Percentiles rank a stretch among this genome's conserved stretches.
These are phyloP conservation scores for Solanum hybrid DNA, from an alignment of 305 asterid genomes.

Conservation along the genomic window DNA sequence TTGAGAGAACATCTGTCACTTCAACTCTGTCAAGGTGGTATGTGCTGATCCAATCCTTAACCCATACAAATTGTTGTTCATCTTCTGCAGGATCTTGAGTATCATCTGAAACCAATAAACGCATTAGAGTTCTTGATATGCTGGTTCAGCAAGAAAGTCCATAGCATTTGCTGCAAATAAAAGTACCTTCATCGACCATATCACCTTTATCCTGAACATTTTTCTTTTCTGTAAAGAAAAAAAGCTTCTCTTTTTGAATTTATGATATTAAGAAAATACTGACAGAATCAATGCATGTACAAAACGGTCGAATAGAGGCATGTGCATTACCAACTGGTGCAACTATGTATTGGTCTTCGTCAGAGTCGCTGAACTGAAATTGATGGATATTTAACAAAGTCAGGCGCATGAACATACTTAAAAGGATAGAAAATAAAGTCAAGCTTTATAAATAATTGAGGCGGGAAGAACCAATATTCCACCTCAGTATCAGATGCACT, in stretches of 20 bases:
- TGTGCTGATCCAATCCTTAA: conserved; percentile 76
- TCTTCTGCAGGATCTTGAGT: conserved; percentile 87
- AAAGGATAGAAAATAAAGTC: conserved; percentile 1
- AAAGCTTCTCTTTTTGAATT: not conserved
- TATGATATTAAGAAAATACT: conserved; percentile 8
- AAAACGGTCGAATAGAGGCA: not conserved
- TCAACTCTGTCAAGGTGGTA: conserved; percentile 60
- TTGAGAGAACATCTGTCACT: conserved; percentile 61
- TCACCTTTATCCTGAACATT: conserved; percentile 30
- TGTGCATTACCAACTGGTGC: conserved; percentile 49
- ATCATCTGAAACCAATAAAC: conserved; percentile 37
- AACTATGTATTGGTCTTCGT: conserved; percentile 62
- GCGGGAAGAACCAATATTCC: conserved; percentile 6
- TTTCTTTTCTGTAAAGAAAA: conserved; percentile 35
- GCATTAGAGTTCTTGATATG: conserved; percentile 12
- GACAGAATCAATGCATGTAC: not conserved
- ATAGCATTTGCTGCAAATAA: not conserved
- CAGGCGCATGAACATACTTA: not conserved
- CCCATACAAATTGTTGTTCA: conserved; percentile 53
- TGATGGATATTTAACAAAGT: conserved; percentile 4
- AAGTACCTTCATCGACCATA: conserved; percentile 51
- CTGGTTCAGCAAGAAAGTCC: not conserved
- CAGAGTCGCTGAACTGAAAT: conserved; percentile 62
- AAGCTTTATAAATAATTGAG: conserved; percentile 4
- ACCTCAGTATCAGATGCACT: conserved; percentile 78